phyloP scores from a whole-genome alignment of 257 asterid genomes.

The Scutellaria barbata region DNA sequence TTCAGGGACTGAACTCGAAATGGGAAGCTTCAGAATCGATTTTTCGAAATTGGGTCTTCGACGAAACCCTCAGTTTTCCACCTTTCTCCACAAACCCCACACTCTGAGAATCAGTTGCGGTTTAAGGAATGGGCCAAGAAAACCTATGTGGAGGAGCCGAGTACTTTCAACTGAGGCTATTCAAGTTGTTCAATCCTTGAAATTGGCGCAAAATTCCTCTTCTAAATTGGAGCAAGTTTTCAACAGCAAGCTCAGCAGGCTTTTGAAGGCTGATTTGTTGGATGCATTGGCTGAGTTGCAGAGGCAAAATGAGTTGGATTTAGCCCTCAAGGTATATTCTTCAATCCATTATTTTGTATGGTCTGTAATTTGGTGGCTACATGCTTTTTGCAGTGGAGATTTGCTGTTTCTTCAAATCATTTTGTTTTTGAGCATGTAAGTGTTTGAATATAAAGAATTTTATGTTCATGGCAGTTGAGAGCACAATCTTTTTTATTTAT shows the following conservation, averaged over 20 bases:
- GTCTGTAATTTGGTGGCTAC: not conserved
- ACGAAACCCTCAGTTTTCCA: conserved; percentile 27
- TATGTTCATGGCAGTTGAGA: not conserved
- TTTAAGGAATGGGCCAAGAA: conserved; percentile 67
- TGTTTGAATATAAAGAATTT: conserved; percentile 8
- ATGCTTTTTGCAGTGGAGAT: not conserved
- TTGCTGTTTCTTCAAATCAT: not conserved
- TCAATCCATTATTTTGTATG: not conserved
- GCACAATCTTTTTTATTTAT: not conserved
- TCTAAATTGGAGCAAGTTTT: conserved; percentile 53
- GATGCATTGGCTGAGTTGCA: conserved; percentile 65
- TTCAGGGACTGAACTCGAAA: conserved; percentile 17
- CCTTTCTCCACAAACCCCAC: conserved; percentile 17
- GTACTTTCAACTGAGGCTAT: conserved; percentile 73
- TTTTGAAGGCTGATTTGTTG: conserved; percentile 70
- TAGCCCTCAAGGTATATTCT: conserved; percentile 52
- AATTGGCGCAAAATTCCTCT: conserved; percentile 59
- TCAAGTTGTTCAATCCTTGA: conserved; percentile 75
- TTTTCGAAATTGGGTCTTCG: conserved; percentile 34
- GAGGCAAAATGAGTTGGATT: conserved; percentile 69
- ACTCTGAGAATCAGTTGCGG: conserved; percentile 47
- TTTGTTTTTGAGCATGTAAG: not conserved
- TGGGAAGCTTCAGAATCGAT: conserved; percentile 42
- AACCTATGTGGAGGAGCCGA: conserved; percentile 72
- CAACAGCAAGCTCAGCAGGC: conserved; percentile 55